A percentile compares a stretch with the other conserved stretches of the same genome.
phyloP scores from a whole-genome alignment of 192 early-diverging fungal genomes.

The Coemansia sp. region DNA sequence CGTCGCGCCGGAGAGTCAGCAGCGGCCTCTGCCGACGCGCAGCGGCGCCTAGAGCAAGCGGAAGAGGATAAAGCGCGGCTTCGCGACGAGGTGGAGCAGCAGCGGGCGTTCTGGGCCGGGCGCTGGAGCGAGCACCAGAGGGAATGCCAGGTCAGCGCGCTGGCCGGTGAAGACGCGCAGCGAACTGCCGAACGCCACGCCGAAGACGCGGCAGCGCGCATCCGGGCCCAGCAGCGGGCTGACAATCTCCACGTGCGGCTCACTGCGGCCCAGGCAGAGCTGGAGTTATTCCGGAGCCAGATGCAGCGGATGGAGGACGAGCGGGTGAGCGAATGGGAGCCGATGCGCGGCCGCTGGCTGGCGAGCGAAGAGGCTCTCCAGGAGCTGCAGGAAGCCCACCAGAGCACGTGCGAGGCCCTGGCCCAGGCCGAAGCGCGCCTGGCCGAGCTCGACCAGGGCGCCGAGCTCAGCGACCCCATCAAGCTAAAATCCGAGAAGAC shows the following conservation, averaged over 20 bases:
- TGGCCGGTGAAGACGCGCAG: conserved; percentile 1
- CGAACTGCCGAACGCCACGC: background rate
- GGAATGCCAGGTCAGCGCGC: conserved; percentile 6
- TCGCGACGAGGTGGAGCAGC: conserved; percentile 23
- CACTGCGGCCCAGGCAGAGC: conserved; percentile 21
- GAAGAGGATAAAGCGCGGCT: conserved; percentile 30
- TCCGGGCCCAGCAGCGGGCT: conserved; percentile 30
- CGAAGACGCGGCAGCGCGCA: conserved; percentile 28
- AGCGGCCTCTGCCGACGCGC: conserved; percentile 9
- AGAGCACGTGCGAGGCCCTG: conserved; percentile 34
- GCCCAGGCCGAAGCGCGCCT: conserved; percentile 34
- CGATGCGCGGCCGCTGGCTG: conserved; percentile 39
- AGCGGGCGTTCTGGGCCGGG: conserved; percentile 30
- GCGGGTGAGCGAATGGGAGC: conserved; percentile 36
- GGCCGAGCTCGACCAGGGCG: conserved; percentile 24
- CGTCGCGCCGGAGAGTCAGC: conserved; percentile 20
- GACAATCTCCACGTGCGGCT: conserved; percentile 16
- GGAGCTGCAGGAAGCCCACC: conserved; percentile 43
- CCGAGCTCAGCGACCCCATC: conserved; percentile 6
- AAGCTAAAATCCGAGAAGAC: conserved; percentile 22
- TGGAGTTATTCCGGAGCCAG: conserved; percentile 14
- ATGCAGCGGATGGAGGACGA: conserved; percentile 21
- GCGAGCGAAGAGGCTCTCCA: conserved; percentile 33
- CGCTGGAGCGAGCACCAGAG: conserved; percentile 28
- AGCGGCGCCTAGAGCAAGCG: conserved; percentile 11